Percentiles rank a stretch among this genome's conserved stretches.
Evolutionary conservation across 2,329 filamentous ascomycete species (phyloP).

Genomic region (Phialophora expanda): DNA sequence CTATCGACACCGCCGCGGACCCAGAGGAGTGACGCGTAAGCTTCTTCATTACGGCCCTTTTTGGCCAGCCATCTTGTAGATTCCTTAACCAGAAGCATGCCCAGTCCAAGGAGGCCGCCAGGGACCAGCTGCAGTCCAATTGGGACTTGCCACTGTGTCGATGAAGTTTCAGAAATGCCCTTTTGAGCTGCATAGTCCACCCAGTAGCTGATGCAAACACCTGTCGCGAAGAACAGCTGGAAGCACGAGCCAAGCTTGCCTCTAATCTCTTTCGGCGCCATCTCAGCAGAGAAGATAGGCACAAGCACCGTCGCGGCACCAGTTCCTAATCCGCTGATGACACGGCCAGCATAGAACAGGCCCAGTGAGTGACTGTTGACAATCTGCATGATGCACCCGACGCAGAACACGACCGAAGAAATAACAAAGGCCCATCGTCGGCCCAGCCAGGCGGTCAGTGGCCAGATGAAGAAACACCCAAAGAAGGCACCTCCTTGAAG

Average conservation of each 20-base stretch:
- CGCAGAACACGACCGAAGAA: constrained; percentile 49
- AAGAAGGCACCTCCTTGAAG: constrained; percentile 61
- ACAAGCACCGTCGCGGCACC: constrained; percentile 54
- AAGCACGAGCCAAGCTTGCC: constrained; percentile 58
- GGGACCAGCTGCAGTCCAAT: constrained; percentile 59
- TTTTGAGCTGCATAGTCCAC: constrained; percentile 56
- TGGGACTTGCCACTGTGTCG: constrained; percentile 62
- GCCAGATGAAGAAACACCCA: constrained; percentile 58
- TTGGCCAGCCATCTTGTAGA: constrained; percentile 56
- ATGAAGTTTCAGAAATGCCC: constrained; percentile 42
- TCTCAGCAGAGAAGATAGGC: constrained; percentile 54
- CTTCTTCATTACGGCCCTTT: constrained; percentile 54
- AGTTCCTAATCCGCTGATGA: constrained; percentile 56
- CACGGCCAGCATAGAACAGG: constrained; percentile 54
- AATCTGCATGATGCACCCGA: constrained; percentile 52
- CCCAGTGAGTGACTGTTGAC: constrained; percentile 53
- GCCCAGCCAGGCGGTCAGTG: constrained; percentile 54
- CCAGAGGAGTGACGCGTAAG: constrained; percentile 57
- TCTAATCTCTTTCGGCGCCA: constrained; percentile 51
- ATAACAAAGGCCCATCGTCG: constrained; percentile 54
- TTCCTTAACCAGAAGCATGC: constrained; percentile 58
- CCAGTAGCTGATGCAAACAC: constrained; percentile 61
- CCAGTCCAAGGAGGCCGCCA: constrained; percentile 54
- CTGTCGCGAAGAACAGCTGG: constrained; percentile 57
- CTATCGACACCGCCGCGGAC: constrained; percentile 56